Conservation (phyloP, 306 rosid genomes). For the Bauhinia variegata region DNA sequence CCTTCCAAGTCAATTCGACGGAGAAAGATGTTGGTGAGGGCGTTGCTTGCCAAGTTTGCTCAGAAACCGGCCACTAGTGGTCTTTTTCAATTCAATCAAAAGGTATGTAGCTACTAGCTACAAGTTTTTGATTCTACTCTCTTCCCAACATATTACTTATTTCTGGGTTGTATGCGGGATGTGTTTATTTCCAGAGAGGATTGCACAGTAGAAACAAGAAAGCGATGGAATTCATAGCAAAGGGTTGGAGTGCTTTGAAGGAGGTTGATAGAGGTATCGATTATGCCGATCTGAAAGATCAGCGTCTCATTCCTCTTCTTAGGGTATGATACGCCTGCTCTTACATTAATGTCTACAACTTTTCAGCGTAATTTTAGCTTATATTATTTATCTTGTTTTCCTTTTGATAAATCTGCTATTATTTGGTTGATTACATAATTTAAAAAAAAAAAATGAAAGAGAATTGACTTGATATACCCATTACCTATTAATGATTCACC, state of each 20-base stretch:
- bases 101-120: slow-evolving; percentile 37
- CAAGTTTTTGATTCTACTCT: not conserved
- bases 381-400: not conserved
- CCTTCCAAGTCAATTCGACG: too few species aligned
- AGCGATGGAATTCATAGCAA: slow-evolving; percentile 82
- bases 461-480: too few species aligned
- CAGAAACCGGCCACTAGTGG: slow-evolving; percentile 28
- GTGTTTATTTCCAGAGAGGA: slow-evolving; percentile 53
- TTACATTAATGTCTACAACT: not conserved
- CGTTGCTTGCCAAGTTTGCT: slow-evolving; percentile 39
- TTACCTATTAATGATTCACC: too few species aligned
- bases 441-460: too few species aligned
- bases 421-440: too few species aligned
- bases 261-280: slow-evolving; percentile 94
- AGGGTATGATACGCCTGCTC: slow-evolving; percentile 41
- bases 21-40: slow-evolving; percentile 48
- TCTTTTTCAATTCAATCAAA: slow-evolving; percentile 59
- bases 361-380: not conserved
- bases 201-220: slow-evolving; percentile 84
- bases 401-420: not conserved
- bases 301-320: slow-evolving; percentile 81
- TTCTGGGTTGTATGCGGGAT: not conserved
- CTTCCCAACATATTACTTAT: slow-evolving; percentile 4
- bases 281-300: slow-evolving; percentile 75
- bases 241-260: slow-evolving; percentile 84